Base-by-base conservation (phyloP, 2,329 filamentous ascomycete genomes). In the Pseudohalonectria lignicola region DNA sequence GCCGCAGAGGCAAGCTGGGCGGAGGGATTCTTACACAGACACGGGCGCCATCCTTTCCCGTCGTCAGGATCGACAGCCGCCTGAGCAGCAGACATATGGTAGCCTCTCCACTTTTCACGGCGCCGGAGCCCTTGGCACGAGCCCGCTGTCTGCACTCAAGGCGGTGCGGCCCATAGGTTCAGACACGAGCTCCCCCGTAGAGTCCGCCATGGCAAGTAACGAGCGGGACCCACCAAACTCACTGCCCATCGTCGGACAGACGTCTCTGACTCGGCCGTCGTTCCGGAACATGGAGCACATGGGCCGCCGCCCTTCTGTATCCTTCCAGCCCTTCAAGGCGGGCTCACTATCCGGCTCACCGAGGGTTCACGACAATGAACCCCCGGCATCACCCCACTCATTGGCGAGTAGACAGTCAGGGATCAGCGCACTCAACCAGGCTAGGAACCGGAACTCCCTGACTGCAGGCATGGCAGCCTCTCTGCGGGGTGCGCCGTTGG, bases 261-360 rank as follows among this genome's bases (percentile, higher is more conserved):
- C 49, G 18, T 50, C 47, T 36, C 56, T 11, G 25, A 43, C 23
- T 29, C 49, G 61, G 19, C 60, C 58, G 11, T 47, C 57, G 1
- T 43, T 65, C 30, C 65, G 66, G 36, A 61, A 59, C 12, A 59
- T 64, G 30, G 76, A 83, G 31, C 66, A 63, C 17, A 51, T 71
- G 34, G 70, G 70, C 38, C 74, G 87, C 49, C 76, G 86, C 38
- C 80, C 84, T 6, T 95, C 86, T 0, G 76, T 94, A 17, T 93
- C 86, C 1, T 94, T 95, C 51, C 86, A 93, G 49, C 88, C 90
- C 0, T 98, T 98, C 66, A 98, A 98, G 60, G 86, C 88, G 12
- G 90, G 90, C 10, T 93, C 90, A 2, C 67, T 96, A n/a, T 94
- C 88, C 2, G 86, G 84, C 4, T 95, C 88, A 4, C 90, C 88